Evolutionary conservation across 202 grass and related monocot genomes (phyloP).

Genomic region (Miscanthus sacchariflorus): DNA sequence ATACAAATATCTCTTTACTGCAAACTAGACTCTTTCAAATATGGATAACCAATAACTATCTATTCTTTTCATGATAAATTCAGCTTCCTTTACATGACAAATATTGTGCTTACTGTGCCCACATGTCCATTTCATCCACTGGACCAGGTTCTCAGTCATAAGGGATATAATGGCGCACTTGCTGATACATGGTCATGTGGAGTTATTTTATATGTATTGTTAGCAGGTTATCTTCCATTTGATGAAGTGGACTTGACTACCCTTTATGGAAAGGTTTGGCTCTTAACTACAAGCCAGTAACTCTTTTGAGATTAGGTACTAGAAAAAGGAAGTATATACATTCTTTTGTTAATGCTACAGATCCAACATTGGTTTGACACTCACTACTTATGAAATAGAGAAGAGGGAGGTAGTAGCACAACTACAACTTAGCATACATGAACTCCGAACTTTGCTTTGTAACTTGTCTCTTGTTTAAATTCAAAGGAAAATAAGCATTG

Average conservation of each 20-base stretch:
- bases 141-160: conserved; percentile 90
- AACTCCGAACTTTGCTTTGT: conserved; percentile 1
- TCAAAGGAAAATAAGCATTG: conserved; percentile 33
- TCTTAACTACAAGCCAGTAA: conserved; percentile 8
- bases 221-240: conserved; percentile 99
- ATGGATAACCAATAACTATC: conserved; percentile 2
- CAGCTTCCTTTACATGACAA: conserved; percentile 20
- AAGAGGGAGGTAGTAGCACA: neutral
- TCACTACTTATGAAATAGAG: neutral
- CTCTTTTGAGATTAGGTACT: neutral
- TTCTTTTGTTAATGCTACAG: neutral
- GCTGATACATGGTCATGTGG: conserved; percentile 99
- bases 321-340: neutral
- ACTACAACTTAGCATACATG: conserved; percentile 21
- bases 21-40: neutral
- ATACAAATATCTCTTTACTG: neutral
- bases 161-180: conserved; percentile 94
- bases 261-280: conserved; percentile 89
- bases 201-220: conserved; percentile 91
- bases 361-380: neutral
- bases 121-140: neutral
- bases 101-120: conserved; percentile 40
- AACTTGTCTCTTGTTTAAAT: conserved; percentile 24
- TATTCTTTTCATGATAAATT: conserved; percentile 36
- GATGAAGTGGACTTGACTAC: conserved; percentile 97